phyloP scores from a whole-genome alignment of 495 filamentous ascomycete species.

The Monascus purpureus region DNA sequence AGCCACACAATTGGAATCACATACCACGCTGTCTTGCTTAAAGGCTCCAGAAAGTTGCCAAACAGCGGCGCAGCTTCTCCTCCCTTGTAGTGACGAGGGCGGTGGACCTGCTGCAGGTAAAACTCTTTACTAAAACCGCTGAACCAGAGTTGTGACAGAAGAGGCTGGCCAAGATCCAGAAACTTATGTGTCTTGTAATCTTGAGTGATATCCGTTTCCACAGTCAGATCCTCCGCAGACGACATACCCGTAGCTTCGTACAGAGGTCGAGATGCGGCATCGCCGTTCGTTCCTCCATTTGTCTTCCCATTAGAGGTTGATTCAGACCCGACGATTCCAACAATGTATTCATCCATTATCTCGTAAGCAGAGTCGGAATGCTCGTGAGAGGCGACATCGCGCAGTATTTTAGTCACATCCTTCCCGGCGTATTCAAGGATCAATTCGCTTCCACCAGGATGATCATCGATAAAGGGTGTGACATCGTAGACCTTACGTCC shows the following conservation, averaged over 20 bases:
- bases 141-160: slow-evolving; percentile 79
- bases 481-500: slow-evolving; percentile 90
- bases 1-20: slow-evolving; percentile 75
- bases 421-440: slow-evolving; percentile 83
- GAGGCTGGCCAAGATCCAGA: slow-evolving; percentile 72
- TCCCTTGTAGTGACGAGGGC: slow-evolving; percentile 86
- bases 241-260: slow-evolving; percentile 76
- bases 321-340: slow-evolving; percentile 54
- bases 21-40: slow-evolving; percentile 91
- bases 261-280: slow-evolving; percentile 26
- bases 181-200: slow-evolving; percentile 89
- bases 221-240: slow-evolving; percentile 67
- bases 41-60: slow-evolving; percentile 92
- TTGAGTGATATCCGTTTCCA: slow-evolving; percentile 58
- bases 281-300: slow-evolving; percentile 24
- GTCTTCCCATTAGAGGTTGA: slow-evolving; percentile 22
- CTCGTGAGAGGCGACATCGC: slow-evolving; percentile 66
- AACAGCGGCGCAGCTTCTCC: slow-evolving; percentile 88
- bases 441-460: slow-evolving; percentile 82
- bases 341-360: slow-evolving; percentile 67
- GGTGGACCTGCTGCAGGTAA: slow-evolving; percentile 91
- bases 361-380: slow-evolving; percentile 91
- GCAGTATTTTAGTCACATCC: slow-evolving; percentile 71
- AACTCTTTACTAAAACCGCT: slow-evolving; percentile 85
- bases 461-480: slow-evolving; percentile 72